These are phyloP conservation scores for Russula abietina DNA, from an alignment of 768 basidiomycete genomes.

Conservation along the genomic window DNA sequence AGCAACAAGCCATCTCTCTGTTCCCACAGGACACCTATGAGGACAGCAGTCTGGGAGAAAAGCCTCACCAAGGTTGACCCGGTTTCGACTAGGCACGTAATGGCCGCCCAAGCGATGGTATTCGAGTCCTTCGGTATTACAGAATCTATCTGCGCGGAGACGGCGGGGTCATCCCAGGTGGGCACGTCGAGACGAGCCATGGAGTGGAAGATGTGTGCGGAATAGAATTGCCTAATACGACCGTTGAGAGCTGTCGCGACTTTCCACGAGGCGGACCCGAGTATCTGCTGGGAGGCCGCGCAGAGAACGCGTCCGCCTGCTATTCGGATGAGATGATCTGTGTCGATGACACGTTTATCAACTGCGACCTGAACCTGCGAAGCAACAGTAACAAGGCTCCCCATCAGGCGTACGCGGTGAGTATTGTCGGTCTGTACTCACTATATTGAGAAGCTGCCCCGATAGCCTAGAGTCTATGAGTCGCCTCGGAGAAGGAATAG, in stretches of 20 bases:
- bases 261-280: slow-evolving; percentile 36
- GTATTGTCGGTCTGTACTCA: slow-evolving; percentile 23
- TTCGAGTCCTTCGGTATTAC: slow-evolving; percentile 36
- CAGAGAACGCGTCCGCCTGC: slow-evolving; percentile 50
- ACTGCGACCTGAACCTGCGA: slow-evolving; percentile 19
- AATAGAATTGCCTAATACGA: slow-evolving; percentile 58
- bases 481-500: too few relatives aligned
- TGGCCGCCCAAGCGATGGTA: slow-evolving; percentile 56
- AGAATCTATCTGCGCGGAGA: slow-evolving; percentile 59
- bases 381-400: neutral
- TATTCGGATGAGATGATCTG: slow-evolving; percentile 11
- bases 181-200: slow-evolving; percentile 70
- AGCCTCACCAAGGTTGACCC: slow-evolving; percentile 44
- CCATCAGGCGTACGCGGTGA: neutral
- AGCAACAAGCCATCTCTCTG: slow-evolving; percentile 64
- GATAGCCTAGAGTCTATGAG: slow-evolving; percentile 11
- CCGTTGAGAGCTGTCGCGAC: slow-evolving; percentile 47
- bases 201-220: slow-evolving; percentile 57
- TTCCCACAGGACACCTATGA: slow-evolving; percentile 48
- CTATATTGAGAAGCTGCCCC: slow-evolving; percentile 16
- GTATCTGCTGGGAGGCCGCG: slow-evolving; percentile 40
- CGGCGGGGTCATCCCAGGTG: slow-evolving; percentile 61
- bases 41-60: slow-evolving; percentile 54
- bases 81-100: slow-evolving; percentile 40
- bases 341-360: slow-evolving; percentile 20